Evolutionary conservation across 805 yeast species (phyloP), one percentile per base, ranked within the genome.

Genomic region (Danielia reshetovae): DNA sequence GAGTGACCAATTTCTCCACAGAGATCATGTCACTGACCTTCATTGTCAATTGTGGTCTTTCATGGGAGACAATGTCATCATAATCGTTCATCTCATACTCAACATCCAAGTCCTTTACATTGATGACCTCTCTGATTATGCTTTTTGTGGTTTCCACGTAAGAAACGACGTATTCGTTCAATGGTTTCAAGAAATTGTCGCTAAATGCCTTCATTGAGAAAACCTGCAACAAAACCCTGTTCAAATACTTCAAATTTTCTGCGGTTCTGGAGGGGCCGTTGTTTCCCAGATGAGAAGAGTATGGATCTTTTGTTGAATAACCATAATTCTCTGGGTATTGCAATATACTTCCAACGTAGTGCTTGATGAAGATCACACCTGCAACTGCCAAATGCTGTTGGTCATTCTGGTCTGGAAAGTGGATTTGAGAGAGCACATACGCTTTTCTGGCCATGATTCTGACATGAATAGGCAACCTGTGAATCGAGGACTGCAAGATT

Each of bases 121-220:
- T 68, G 24, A 83, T 70, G 16, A 85, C 51, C 14, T 62, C 57
- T 29, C 57, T 59, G 34, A 82, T 59, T 7, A 76, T 54, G 0
- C 57, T 51, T 23, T 73, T 59, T 29, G 78, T 68, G 9, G 68
- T 62, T 6, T 68, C 78, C 5, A 64, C 59, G 7, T 77, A 70
- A 10, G 73, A 62, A 33, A 64, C 68, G 27, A 87, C 71, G 50
- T 76, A 85, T 28, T 83, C 89, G 54, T 85, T 85, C 51, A 86
- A 65, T 1, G 95, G 95, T 52, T 84, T 88, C 46, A 86, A 59
- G 54, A 77, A 86, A 30, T 80, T 75, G 45, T 83, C 79, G 10
- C 73, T 74, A 59, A 87, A 86, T 2, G 85, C 76, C 42, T 72
- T 70, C 79, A 86, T 77, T 4, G 78, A 57, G 15, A 83, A 79